phyloP scores from a whole-genome alignment of 1,284 basidiomycete species.

The Puccinia horiana region DNA sequence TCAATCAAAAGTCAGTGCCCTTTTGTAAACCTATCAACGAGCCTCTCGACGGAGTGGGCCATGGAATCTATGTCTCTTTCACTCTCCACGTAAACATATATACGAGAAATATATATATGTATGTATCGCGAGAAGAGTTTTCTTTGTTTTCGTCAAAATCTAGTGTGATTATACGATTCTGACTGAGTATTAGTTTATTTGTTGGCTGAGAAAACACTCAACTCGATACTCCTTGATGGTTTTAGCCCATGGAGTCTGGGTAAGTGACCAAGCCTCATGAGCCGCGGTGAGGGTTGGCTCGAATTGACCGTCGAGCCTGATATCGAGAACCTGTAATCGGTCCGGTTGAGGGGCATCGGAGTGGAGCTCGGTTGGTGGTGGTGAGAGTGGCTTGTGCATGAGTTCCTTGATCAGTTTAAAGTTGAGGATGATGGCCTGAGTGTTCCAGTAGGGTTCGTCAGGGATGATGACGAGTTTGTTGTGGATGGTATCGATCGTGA shows the following conservation, averaged over 20 bases:
- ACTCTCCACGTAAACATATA: background rate
- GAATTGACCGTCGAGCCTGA: slow-evolving; percentile 42
- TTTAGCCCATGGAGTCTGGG: slow-evolving; percentile 42
- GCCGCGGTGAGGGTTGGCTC: slow-evolving; percentile 30
- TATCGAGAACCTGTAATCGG: slow-evolving; percentile 23
- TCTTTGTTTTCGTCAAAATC: background rate
- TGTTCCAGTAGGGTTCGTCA: slow-evolving; percentile 44
- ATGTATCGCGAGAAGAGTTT: background rate
- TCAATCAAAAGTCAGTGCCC: slow-evolving; percentile 13
- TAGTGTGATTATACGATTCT: background rate
- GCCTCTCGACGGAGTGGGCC: background rate
- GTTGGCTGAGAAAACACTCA: slow-evolving; percentile 33
- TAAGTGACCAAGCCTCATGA: slow-evolving; percentile 32
- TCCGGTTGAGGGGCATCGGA: background rate
- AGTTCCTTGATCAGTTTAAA: slow-evolving; percentile 26
- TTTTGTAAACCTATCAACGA: background rate
- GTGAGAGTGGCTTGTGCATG: slow-evolving; percentile 4
- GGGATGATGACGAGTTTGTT: slow-evolving; percentile 16
- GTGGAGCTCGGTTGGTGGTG: background rate
- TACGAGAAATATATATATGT: background rate
- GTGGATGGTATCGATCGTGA: slow-evolving; percentile 23
- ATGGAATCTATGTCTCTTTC: background rate
- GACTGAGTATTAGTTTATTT: background rate
- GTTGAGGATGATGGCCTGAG: slow-evolving; percentile 13
- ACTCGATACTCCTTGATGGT: slow-evolving; percentile 39